Evolutionary conservation across 1,284 basidiomycete genomes (phyloP).

Genomic region (Puccinia triticina): DNA sequence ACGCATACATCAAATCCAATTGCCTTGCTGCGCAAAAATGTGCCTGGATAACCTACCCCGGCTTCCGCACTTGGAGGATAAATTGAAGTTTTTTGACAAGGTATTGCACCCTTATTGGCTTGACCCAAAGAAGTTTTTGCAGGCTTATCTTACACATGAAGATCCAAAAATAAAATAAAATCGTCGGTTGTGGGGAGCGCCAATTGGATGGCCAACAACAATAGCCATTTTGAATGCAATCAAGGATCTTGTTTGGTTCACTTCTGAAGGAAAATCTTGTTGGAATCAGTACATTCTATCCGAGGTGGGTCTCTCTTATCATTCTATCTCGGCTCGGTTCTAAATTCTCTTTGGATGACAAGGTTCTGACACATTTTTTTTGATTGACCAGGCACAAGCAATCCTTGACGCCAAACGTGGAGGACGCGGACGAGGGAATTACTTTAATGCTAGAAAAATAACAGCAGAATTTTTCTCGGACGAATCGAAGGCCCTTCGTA

Average conservation of each 20-base stretch:
- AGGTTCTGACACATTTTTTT: too few relatives aligned
- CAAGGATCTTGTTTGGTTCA: neutral
- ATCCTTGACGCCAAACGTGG: too few relatives aligned
- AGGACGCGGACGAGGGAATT: too few relatives aligned
- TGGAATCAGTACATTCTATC: too few relatives aligned
- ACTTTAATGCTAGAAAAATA: too few relatives aligned
- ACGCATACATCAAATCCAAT: neutral
- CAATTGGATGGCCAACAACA: conserved; percentile 30
- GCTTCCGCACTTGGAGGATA: too few relatives aligned
- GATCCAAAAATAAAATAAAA: neutral
- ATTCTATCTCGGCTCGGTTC: too few relatives aligned
- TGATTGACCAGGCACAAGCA: too few relatives aligned
- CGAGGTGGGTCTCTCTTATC: too few relatives aligned
- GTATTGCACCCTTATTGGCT: neutral
- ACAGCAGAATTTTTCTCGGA: conserved; percentile 7
- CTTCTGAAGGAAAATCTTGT: neutral
- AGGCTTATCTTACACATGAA: neutral
- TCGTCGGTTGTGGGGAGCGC: too few relatives aligned
- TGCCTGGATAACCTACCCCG: neutral
- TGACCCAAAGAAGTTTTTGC: neutral
- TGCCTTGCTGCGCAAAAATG: neutral
- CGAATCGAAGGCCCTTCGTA: neutral
- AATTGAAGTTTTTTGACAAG: neutral
- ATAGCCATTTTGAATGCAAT: neutral
- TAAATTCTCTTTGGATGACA: too few relatives aligned